Base-by-base conservation (phyloP, 768 basidiomycete species). In the Mycena filopes region DNA sequence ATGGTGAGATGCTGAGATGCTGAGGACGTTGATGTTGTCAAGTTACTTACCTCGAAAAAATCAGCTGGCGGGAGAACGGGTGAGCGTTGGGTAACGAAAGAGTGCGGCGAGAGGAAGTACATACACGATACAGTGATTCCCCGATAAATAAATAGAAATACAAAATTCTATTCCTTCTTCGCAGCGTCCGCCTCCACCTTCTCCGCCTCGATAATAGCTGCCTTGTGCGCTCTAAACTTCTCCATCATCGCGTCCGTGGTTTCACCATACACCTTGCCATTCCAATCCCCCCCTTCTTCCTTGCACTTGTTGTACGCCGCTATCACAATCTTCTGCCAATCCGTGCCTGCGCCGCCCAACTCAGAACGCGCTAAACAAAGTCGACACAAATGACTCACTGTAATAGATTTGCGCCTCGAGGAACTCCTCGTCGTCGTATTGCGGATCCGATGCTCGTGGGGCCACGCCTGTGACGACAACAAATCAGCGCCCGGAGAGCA, bases 351-450 rank as follows among this genome's bases (percentile, higher is more conserved):
- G 15, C 15, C n/a, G 15, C 29, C 15, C 58, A 48, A 40, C 5
- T 54, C 20, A 64, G 47, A 33, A 29, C 15, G 47, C n/a, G 28
- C 16, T 18, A 6, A n/a, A n/a, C 12, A 8, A 25, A 36, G n/a
- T 26, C 29, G 38, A 21, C 10, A 13, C 2, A 2, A 8, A 6
- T 1, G 20, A 45, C 60, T 33, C 31, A 60, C 65, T 47, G n/a
- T 48, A 62, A 25, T 49, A 59, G 13, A 69, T 66, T 43, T 69
- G 68, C 47, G 64, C 64, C 42, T 65, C 68, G 16, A 59, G 50
- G 16, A 66, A 58, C 53, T 69, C 68, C n/a, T 23, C 49, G 29
- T 70, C 60, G 67, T 70, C 59, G 54, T 65, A 66, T 20, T 60
- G 54, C 8, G 26, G 40, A 12, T n/a, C 18, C 2, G 1, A 4